Evolutionary conservation across 1,284 basidiomycete species (phyloP), one percentile per base, ranked within the genome.

Genomic region (Pisolithus thermaeus): DNA sequence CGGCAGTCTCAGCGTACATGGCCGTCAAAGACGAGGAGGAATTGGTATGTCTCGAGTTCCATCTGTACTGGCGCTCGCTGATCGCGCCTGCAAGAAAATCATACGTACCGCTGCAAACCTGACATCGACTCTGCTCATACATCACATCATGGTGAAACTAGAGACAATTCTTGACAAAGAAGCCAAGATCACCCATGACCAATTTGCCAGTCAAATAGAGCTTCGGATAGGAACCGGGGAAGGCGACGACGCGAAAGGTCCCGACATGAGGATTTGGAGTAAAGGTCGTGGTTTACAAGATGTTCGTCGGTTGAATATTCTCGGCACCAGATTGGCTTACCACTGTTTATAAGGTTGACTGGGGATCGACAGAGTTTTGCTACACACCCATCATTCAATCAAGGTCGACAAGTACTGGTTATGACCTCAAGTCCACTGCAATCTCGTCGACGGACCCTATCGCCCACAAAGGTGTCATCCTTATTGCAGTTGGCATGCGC

Each of bases 331-430:
- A 43, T 27, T 40, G 43, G 42, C 43, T 49, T 50, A 43, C 57
- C 42, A 59, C 44, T 41, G 46, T 18, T 32, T 41, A 32, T 28
- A 58, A 93, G 89, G 78, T 94, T 52, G 95, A 99, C 66, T 93
- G 90, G 77, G 75, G 77, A 25, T 80, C 87, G 11, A 88, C 90
- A 3, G 95, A 98, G 70, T 96, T 95, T 72, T 91, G 92, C 59
- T 97, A 96, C 68, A 84, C 90, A 4, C 95, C 96, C 3, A 95
- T 97, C 66, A 91, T 98, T 62, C 95, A 97, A 64, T 97, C 94
- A 3, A 89, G 88, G 50, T 90, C 91, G 16, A 84, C 84, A 39
- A 79, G 76, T 54, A 74, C 78, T 5, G 88, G 90, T 12, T 98
- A 97, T 66, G 95, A 98, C 64, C 76, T 98, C 47, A 83, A 87